Evolutionary conservation across 257 asterid genomes (phyloP).

Genomic region (Solanum medicagineum): DNA sequence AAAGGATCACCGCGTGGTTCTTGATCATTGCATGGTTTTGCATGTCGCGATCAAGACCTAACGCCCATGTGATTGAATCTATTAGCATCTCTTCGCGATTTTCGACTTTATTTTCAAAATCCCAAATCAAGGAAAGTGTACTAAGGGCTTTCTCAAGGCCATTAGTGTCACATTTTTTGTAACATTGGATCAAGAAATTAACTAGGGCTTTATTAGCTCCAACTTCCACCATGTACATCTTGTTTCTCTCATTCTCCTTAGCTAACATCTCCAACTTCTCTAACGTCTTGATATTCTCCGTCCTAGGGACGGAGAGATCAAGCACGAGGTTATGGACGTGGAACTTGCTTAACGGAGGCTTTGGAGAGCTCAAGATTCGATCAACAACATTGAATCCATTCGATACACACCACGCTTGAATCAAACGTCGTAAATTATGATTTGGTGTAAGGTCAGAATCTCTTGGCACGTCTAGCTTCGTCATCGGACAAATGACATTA

Average conservation of each 20-base stretch:
- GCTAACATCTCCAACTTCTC: slow-evolving; percentile 28
- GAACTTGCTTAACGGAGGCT: slow-evolving; percentile 10
- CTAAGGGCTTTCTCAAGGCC: slow-evolving; percentile 26
- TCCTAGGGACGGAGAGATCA: slow-evolving; percentile 6
- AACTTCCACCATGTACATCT: slow-evolving; percentile 20
- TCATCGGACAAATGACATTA: slow-evolving; percentile 37
- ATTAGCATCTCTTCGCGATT: slow-evolving; percentile 3
- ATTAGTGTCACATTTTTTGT: not conserved
- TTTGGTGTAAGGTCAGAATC: slow-evolving; percentile 40
- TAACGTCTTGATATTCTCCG: slow-evolving; percentile 12
- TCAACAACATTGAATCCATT: slow-evolving; percentile 10
- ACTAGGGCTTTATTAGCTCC: slow-evolving; percentile 11
- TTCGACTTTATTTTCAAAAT: not conserved
- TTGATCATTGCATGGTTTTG: not conserved
- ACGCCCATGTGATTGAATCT: slow-evolving; percentile 28
- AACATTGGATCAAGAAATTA: slow-evolving; percentile 9
- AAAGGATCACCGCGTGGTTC: not conserved
- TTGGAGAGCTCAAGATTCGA: slow-evolving; percentile 17
- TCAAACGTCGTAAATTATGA: slow-evolving; percentile 43
- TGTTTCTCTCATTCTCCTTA: slow-evolving; percentile 16
- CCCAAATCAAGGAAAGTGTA: slow-evolving; percentile 11
- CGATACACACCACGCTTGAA: slow-evolving; percentile 38
- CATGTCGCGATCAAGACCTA: not conserved
- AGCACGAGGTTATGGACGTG: slow-evolving; percentile 14
- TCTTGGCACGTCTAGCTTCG: slow-evolving; percentile 26